Conservation (phyloP, 2,329 filamentous ascomycete species). For the Sporothrix sp. region DNA sequence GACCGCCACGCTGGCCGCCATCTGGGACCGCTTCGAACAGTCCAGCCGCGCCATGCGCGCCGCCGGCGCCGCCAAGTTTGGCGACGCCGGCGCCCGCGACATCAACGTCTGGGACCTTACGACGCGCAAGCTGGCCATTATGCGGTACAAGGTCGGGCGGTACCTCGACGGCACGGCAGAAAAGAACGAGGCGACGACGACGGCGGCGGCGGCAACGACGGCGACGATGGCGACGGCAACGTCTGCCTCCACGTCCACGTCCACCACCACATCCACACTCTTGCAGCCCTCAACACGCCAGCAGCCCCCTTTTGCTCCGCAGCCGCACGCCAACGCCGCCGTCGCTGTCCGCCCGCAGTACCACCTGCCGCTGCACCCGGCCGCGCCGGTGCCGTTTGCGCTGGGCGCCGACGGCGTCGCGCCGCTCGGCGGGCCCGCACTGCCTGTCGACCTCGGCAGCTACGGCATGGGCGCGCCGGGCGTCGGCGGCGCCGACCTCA, state of each 20-base stretch:
- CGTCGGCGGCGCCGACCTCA: neutral
- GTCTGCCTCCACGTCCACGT: no score
- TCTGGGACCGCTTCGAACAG: slow-evolving; percentile 35
- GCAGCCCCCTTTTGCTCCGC: no score
- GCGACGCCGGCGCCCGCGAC: slow-evolving; percentile 23
- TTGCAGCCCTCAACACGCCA: no score
- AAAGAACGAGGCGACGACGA: no score
- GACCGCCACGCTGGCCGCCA: slow-evolving; percentile 30
- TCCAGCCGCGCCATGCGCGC: slow-evolving; percentile 30
- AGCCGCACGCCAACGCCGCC: no score
- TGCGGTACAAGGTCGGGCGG: slow-evolving; percentile 35
- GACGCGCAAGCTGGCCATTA: slow-evolving; percentile 37
- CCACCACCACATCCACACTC: no score
- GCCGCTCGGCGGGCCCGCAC: no score
- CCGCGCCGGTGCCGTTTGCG: no score
- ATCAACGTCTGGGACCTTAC: slow-evolving; percentile 41
- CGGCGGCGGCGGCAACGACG: no score
- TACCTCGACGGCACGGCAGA: slow-evolving; percentile 31
- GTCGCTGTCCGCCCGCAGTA: no score
- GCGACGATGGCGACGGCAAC: neutral
- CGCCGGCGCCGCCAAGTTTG: slow-evolving; percentile 18
- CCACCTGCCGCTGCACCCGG: no score
- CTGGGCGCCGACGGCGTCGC: no score
- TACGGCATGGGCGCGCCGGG: neutral
- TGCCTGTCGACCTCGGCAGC: slow-evolving; percentile 4